Percentiles rank a stretch among this genome's conserved stretches.
Conservation (phyloP, 176 grass and related monocot genomes). For the Rhynchospora breviuscula region DNA sequence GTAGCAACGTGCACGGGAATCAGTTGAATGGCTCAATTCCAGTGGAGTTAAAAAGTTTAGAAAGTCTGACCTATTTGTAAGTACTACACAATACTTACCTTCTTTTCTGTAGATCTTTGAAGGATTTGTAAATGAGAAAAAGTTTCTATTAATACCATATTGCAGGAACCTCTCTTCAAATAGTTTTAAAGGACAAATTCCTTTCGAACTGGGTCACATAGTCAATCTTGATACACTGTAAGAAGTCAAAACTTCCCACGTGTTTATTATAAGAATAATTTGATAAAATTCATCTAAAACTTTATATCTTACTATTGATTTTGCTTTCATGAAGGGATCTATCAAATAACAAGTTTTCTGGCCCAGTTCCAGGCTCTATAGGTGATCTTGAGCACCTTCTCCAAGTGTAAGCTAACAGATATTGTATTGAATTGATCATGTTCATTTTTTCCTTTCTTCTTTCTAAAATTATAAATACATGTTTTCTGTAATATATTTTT, state of each 20-base stretch:
- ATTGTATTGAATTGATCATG: background rate
- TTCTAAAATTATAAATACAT: conserved; percentile 9
- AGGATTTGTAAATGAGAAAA: conserved; percentile 10
- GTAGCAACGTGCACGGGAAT: conserved; percentile 94
- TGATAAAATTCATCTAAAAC: background rate
- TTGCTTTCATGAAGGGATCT: conserved; percentile 60
- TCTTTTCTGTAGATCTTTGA: conserved; percentile 16
- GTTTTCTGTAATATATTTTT: background rate
- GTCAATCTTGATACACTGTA: conserved; percentile 97
- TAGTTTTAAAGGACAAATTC: conserved; percentile 80
- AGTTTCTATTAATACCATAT: conserved; percentile 10
- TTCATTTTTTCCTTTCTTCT: background rate
- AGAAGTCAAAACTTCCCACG: conserved; percentile 24
- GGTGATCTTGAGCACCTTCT: conserved; percentile 99
- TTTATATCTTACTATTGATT: background rate
- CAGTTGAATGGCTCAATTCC: conserved; percentile 83
- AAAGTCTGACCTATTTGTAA: conserved; percentile 92
- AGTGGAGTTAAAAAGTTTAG: conserved; percentile 65
- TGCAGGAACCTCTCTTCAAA: conserved; percentile 94
- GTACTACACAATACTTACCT: conserved; percentile 14
- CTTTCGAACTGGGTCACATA: conserved; percentile 74
- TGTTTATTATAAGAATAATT: conserved; percentile 7
- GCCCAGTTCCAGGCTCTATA: conserved; percentile 69
- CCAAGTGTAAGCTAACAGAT: conserved; percentile 50
- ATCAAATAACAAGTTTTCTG: conserved; percentile 79